Conservation (phyloP, 768 basidiomycete genomes). For the Kwoniella bestiolae region DNA sequence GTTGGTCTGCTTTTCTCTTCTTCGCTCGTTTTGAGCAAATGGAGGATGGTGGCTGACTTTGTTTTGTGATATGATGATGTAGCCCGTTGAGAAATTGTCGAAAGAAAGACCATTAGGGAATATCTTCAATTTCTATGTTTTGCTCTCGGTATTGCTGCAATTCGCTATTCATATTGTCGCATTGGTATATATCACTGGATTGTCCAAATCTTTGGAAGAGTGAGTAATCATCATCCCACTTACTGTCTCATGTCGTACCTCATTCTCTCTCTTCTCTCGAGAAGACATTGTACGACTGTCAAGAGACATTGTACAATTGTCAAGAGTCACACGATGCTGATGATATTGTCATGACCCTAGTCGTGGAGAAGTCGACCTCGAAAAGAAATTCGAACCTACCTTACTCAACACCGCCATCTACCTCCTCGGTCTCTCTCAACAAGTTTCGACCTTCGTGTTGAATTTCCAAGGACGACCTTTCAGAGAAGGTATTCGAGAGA, state of each 20-base stretch:
- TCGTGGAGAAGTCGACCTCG: constrained; percentile 83
- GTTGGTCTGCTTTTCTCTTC: constrained; percentile 61
- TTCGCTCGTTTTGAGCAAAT: background rate
- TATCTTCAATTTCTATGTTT: constrained; percentile 95
- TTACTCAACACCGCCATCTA: constrained; percentile 96
- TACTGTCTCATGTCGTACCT: too few species aligned
- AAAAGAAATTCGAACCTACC: constrained; percentile 94
- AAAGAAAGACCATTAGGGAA: constrained; percentile 90
- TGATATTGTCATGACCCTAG: constrained; percentile 21
- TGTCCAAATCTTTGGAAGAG: constrained; percentile 79
- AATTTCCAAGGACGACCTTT: constrained; percentile 99
- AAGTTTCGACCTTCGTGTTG: constrained; percentile 97
- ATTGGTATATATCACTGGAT: constrained; percentile 88
- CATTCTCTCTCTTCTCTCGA: background rate
- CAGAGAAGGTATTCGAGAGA: constrained; percentile 96
- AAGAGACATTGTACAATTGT: too few species aligned
- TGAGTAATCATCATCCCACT: too few species aligned
- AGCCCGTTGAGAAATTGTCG: constrained; percentile 97
- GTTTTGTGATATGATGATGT: background rate
- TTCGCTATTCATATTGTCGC: constrained; percentile 91
- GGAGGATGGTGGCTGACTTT: background rate
- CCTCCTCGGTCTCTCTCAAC: constrained; percentile 90
- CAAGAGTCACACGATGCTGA: too few species aligned
- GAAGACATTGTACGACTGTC: too few species aligned
- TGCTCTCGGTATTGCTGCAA: constrained; percentile 87